Evolutionary conservation across 768 basidiomycete species (phyloP).

Genomic region (Tricholoma furcatifolium): DNA sequence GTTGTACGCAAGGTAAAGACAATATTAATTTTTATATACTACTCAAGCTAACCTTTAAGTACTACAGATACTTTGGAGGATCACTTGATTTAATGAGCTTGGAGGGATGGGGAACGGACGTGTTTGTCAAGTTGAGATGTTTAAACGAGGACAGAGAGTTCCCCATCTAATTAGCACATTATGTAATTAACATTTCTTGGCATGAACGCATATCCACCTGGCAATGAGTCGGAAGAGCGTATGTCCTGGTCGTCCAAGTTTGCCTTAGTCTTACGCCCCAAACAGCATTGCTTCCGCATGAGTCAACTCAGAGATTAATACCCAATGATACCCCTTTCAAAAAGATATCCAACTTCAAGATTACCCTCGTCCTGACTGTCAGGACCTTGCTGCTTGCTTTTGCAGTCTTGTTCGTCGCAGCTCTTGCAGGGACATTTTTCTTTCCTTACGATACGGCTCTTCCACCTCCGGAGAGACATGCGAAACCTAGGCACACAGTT

Average conservation of each 20-base stretch:
- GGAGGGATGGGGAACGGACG: slow-evolving; percentile 75
- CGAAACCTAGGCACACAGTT: not conserved
- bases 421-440: not conserved
- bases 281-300: no score
- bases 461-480: not conserved
- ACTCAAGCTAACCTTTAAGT: not conserved
- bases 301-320: no score
- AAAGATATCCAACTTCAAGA: slow-evolving; percentile 4
- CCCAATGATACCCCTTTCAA: not conserved
- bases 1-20: slow-evolving; percentile 56
- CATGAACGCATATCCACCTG: no score
- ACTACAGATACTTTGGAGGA: slow-evolving; percentile 77
- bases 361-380: slow-evolving; percentile 6
- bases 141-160: slow-evolving; percentile 49
- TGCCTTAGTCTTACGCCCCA: no score
- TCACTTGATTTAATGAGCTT: slow-evolving; percentile 78
- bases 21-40: not conserved
- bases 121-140: slow-evolving; percentile 48
- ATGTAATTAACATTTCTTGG: not conserved
- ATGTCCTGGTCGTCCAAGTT: no score
- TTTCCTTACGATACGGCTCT: not conserved
- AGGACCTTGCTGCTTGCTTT: slow-evolving; percentile 1
- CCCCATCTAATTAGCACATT: slow-evolving; percentile 26
- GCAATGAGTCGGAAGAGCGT: no score
- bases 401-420: not conserved